phyloP scores from a whole-genome alignment of 1,284 basidiomycete species.

The Heterobasidion occidentale region DNA sequence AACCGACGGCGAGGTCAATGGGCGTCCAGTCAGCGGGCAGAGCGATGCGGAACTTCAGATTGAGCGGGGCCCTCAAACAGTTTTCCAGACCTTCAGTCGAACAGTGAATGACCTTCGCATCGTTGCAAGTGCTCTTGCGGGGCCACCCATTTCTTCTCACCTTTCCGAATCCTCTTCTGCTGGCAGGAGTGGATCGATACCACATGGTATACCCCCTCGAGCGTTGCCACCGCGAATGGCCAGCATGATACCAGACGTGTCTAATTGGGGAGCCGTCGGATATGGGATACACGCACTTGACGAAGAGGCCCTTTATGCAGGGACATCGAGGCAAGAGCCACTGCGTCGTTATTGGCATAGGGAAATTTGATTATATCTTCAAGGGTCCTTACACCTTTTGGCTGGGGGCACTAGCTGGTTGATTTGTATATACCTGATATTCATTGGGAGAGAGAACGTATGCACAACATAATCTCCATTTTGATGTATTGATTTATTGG shows the following conservation, averaged over 20 bases:
- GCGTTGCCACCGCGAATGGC: conserved; percentile 5
- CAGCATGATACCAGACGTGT: conserved; percentile 17
- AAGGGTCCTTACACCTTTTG: no score
- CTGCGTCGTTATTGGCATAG: conserved; percentile 1
- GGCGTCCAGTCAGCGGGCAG: conserved; percentile 6
- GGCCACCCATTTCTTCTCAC: not conserved
- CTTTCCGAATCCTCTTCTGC: not conserved
- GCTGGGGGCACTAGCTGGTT: no score
- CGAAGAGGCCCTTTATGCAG: conserved; percentile 5
- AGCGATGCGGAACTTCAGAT: conserved; percentile 13
- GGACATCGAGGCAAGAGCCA: conserved; percentile 5
- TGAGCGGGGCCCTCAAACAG: conserved; percentile 29
- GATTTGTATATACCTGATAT: no score
- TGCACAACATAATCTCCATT: no score
- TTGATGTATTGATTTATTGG: no score
- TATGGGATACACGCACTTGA: conserved; percentile 6
- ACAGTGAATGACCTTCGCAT: conserved; percentile 37
- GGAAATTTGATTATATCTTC: not conserved
- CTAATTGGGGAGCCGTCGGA: conserved; percentile 19
- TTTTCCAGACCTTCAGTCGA: conserved; percentile 43
- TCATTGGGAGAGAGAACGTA: no score
- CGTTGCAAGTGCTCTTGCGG: conserved; percentile 4
- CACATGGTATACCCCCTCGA: not conserved
- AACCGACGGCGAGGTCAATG: conserved; percentile 34
- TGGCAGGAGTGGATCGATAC: not conserved